Percentiles rank a stretch among this genome's conserved stretches.
Evolutionary conservation across 306 rosid genomes (phyloP).

Genomic region (Casuarina glauca): DNA sequence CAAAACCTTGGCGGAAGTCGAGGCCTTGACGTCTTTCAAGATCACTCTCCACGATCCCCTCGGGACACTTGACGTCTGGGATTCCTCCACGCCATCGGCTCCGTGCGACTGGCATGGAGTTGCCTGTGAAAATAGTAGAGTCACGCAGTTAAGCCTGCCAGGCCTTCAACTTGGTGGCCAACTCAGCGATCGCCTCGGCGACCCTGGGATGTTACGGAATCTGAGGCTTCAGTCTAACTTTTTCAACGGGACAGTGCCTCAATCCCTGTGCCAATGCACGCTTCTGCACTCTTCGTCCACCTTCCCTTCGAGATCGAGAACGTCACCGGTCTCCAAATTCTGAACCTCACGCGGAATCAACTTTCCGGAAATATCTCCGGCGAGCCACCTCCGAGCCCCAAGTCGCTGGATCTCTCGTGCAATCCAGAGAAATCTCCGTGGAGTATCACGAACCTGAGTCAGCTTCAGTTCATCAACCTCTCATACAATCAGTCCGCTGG

Average conservation of each 20-base stretch:
- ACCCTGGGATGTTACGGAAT: conserved; percentile 58
- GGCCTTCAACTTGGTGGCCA: conserved; percentile 74
- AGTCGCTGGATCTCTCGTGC: conserved; percentile 73
- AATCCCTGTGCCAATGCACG: no score
- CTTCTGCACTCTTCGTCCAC: conserved; percentile 74
- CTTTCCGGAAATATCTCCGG: conserved; percentile 65
- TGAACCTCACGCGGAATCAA: conserved; percentile 73
- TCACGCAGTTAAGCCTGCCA: conserved; percentile 75
- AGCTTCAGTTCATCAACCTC: conserved; percentile 72
- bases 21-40: conserved; percentile 64
- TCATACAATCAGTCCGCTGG: conserved; percentile 73
- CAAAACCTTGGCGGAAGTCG: conserved; percentile 55
- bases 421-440: conserved; percentile 79
- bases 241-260: no score
- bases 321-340: conserved; percentile 51
- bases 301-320: conserved; percentile 69
- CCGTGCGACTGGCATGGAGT: conserved; percentile 97
- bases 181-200: conserved; percentile 56
- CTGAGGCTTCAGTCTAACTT: not conserved
- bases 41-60: conserved; percentile 73
- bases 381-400: conserved; percentile 49
- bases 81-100: conserved; percentile 63
- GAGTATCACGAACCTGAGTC: conserved; percentile 45
- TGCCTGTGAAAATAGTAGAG: conserved; percentile 40
- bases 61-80: conserved; percentile 68